Conservation (phyloP, 2,329 filamentous ascomycete species). For the Dactylellina cionopaga region DNA sequence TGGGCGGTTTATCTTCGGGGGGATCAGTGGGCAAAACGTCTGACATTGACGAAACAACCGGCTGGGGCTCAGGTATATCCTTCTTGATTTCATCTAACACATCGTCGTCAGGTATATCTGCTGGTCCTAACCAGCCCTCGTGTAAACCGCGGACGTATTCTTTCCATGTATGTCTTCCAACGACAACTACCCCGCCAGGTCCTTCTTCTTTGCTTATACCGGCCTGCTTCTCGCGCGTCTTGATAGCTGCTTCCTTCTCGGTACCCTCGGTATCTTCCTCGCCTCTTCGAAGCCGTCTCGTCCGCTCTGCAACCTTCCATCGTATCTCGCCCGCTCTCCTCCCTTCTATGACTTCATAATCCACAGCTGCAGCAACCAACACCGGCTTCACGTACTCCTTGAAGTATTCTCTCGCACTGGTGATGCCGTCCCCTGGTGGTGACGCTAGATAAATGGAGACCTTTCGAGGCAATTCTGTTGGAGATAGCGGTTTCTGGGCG, state of each 20-base stretch:
- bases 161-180: slow-evolving; percentile 95
- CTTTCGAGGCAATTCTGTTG: slow-evolving; percentile 79
- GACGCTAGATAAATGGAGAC: slow-evolving; percentile 86
- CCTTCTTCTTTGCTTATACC: slow-evolving; percentile 78
- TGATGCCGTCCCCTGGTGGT: slow-evolving; percentile 85
- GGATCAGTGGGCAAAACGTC: slow-evolving; percentile 50
- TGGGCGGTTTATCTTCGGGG: slow-evolving; percentile 53
- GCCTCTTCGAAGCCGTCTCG: slow-evolving; percentile 75
- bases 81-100: slow-evolving; percentile 28
- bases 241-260: slow-evolving; percentile 68
- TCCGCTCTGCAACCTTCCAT: slow-evolving; percentile 84
- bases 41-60: slow-evolving; percentile 53
- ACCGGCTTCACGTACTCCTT: slow-evolving; percentile 95
- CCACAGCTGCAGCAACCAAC: slow-evolving; percentile 84
- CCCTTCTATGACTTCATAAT: slow-evolving; percentile 96
- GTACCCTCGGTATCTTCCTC: slow-evolving; percentile 64
- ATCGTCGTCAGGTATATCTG: slow-evolving; percentile 68
- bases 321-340: slow-evolving; percentile 91
- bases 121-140: slow-evolving; percentile 92
- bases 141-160: slow-evolving; percentile 93
- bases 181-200: slow-evolving; percentile 81
- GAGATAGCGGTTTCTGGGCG: slow-evolving; percentile 76
- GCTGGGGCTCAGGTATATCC: slow-evolving; percentile 58
- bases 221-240: slow-evolving; percentile 71
- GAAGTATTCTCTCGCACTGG: slow-evolving; percentile 91